phyloP scores from a whole-genome alignment of 2,329 filamentous ascomycete genomes.

The Microdochium paspali region DNA sequence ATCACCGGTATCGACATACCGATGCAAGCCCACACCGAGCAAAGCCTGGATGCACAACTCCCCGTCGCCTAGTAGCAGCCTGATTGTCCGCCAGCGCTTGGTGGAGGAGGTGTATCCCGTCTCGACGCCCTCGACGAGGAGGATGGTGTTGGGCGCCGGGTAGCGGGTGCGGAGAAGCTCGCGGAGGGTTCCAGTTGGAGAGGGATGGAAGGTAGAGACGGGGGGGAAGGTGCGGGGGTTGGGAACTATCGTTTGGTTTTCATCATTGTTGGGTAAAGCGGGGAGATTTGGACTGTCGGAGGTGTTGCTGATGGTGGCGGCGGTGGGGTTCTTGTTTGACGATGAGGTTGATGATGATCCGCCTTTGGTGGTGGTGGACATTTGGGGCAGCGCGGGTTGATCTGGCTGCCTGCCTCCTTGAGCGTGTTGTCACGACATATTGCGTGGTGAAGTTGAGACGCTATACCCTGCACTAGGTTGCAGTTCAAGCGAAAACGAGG shows the following conservation, averaged over 20 bases:
- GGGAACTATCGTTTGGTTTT: no score
- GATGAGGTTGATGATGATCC: background rate
- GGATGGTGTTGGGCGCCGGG: constrained; percentile 36
- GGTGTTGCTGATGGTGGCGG: background rate
- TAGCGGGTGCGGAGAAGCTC: constrained; percentile 38
- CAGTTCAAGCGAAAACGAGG: no score
- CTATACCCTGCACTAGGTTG: no score
- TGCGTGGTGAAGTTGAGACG: background rate
- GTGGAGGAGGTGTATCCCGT: constrained; percentile 21
- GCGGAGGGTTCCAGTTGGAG: no score
- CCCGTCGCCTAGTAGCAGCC: constrained; percentile 42
- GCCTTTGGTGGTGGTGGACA: background rate
- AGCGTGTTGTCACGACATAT: background rate
- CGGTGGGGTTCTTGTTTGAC: background rate
- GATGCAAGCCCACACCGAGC: constrained; percentile 33
- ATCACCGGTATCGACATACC: constrained; percentile 34
- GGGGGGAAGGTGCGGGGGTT: background rate
- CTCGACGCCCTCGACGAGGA: constrained; percentile 39
- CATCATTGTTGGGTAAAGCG: no score
- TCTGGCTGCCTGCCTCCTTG: background rate
- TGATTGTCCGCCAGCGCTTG: constrained; percentile 31
- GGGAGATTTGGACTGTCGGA: background rate
- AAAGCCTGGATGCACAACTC: constrained; percentile 45
- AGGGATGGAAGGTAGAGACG: no score
- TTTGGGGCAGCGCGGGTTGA: no score